Evolutionary conservation across 192 early-diverging fungal species (phyloP).

Genomic region (Coemansia sp.): DNA sequence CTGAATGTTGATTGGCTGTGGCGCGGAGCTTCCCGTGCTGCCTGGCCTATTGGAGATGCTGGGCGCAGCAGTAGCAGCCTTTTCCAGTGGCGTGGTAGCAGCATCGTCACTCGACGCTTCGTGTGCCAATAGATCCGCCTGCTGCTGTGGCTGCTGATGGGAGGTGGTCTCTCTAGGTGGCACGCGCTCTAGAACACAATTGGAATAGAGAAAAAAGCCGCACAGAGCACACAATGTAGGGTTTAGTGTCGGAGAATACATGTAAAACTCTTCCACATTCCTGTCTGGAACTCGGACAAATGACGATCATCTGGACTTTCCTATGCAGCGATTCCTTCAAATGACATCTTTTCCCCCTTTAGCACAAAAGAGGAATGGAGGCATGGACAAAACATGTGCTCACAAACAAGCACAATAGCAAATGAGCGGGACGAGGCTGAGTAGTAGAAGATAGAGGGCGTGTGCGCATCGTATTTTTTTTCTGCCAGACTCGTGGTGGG

Average conservation of each 20-base stretch:
- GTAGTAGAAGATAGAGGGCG: not conserved
- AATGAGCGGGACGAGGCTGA: not conserved
- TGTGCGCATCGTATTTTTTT: not conserved
- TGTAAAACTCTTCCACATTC: not conserved
- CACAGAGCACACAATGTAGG: not conserved
- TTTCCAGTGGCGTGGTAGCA: not conserved
- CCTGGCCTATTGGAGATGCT: not conserved
- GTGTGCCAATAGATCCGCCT: not conserved
- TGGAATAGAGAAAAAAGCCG: not conserved
- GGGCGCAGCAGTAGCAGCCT: not conserved
- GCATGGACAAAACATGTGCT: not conserved
- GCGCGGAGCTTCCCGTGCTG: not conserved
- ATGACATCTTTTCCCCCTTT: not conserved
- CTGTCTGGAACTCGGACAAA: not conserved
- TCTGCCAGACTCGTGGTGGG: not conserved
- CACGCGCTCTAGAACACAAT: constrained; percentile 2
- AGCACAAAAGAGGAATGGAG: not conserved
- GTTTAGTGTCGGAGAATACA: not conserved
- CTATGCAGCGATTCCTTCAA: not conserved
- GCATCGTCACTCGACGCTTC: not conserved
- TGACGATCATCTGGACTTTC: not conserved
- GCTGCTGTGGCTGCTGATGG: not conserved
- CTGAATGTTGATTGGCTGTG: constrained; percentile 15
- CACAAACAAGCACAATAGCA: constrained; percentile 2
- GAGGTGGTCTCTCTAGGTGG: not conserved